Base-by-base conservation (phyloP, 495 filamentous ascomycete genomes). In the Penicillium daleae region DNA sequence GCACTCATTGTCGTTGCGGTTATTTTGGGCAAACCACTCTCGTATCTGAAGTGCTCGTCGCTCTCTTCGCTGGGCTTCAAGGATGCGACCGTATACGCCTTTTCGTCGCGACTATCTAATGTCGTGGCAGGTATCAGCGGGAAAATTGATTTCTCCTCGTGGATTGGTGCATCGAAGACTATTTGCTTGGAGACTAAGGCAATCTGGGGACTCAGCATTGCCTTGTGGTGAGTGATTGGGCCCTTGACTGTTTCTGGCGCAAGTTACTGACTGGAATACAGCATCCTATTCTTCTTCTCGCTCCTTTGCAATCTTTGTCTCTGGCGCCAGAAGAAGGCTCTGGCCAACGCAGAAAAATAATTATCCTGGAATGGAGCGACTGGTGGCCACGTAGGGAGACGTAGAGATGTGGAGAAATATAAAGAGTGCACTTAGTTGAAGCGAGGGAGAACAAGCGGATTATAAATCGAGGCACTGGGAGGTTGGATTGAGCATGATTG, bases 161-260 rank as follows among this genome's bases (percentile, higher is more conserved):
- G 87, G 87, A 82, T 91, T 64, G 81, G 87, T 31, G 80, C 82
- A 13, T 89, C 83, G 56, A 87, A 87, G 78, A 73, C 83, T 17
- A 89, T 91, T 60, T 97, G 94, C 79, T 86, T 85, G 65, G 87
- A 95, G 82, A 89, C 90, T 75, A 97, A 97, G 81, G 86, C 89
- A 12, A 87, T 93, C 63, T 97, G 92, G 94, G 94, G 92, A 19
- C 74, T 97, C 59, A 84, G 85, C 75, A 96, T 97, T 79, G 88
- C 90, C 6, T 80, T 94, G 35, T 94, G 85, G 86, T 89, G 65
- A 66, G 82, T 80, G 13, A 21, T 31, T 39, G 40, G 17, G n/a
- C 12, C 15, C 24, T 32, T 2, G 15, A 32, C 42, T 15, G 6
- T 0, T 15, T 32, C 31, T 58, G 49, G 4, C 4, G 51, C 27